A percentile compares a stretch with the other conserved stretches of the same genome.
Conservation (phyloP, 345 rosid species). For the Rhodamnia argentea region DNA sequence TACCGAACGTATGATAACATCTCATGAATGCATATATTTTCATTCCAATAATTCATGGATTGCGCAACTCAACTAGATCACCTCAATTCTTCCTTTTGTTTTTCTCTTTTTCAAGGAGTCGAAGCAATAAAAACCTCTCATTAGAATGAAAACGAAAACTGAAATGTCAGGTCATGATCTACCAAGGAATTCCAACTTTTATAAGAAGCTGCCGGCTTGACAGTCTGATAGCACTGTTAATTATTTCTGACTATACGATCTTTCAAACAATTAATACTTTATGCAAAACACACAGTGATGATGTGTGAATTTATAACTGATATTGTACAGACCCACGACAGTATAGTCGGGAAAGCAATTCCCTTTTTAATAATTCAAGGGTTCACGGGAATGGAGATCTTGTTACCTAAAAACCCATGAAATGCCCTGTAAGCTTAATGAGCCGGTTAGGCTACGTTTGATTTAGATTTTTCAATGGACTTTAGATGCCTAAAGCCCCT, state of each 20-base stretch:
- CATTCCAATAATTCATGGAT: background rate
- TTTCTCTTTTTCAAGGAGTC: background rate
- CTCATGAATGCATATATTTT: background rate
- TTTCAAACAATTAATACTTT: no score
- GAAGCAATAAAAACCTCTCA: background rate
- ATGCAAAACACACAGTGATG: no score
- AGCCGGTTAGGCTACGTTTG: background rate
- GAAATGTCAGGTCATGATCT: background rate
- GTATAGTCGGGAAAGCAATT: no score
- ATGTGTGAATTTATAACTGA: no score
- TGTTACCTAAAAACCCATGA: accelerated
- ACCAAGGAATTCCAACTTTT: background rate
- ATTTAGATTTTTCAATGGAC: no score
- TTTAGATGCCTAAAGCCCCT: no score
- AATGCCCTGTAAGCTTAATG: background rate
- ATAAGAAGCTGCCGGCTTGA: no score
- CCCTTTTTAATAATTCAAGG: background rate
- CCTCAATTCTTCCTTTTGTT: background rate
- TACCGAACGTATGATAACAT: background rate
- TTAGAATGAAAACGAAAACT: background rate
- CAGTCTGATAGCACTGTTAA: no score
- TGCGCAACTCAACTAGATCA: background rate
- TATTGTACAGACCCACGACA: no score
- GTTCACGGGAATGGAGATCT: accelerated
- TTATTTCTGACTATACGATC: no score